Evolutionary conservation across 257 asterid species (phyloP).

Genomic region (Anisodus tanguticus): DNA sequence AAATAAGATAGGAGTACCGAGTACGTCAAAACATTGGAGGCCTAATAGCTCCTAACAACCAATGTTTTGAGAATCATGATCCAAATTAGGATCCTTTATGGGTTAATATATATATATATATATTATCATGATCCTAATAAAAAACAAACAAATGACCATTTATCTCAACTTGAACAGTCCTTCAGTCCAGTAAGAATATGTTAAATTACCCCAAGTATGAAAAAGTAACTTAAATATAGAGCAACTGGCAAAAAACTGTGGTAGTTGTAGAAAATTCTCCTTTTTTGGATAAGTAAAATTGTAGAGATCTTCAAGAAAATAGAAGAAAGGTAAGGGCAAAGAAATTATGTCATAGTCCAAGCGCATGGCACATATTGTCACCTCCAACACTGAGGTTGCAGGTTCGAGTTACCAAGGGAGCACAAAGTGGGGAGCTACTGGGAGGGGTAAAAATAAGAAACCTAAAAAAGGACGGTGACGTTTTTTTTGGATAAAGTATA

Average conservation of each 20-base stretch:
- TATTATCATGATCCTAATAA: neutral
- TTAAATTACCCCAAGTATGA: neutral
- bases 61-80: neutral
- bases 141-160: neutral
- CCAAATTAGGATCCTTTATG: neutral
- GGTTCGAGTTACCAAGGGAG: neutral
- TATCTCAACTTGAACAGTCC: neutral
- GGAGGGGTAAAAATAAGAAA: neutral
- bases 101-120: neutral
- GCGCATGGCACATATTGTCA: neutral
- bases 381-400: neutral
- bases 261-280: neutral
- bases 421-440: neutral
- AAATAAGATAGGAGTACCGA: neutral
- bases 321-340: neutral
- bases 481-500: neutral
- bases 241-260: neutral
- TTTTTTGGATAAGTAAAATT: neutral
- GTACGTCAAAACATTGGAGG: neutral
- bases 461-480: neutral
- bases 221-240: neutral
- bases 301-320: neutral
- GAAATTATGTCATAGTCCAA: neutral
- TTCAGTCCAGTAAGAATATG: neutral
- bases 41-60: neutral